Percentiles rank a stretch among this genome's conserved stretches.
Evolutionary conservation across 805 yeast species (phyloP).

Genomic region (Candida berthetii): DNA sequence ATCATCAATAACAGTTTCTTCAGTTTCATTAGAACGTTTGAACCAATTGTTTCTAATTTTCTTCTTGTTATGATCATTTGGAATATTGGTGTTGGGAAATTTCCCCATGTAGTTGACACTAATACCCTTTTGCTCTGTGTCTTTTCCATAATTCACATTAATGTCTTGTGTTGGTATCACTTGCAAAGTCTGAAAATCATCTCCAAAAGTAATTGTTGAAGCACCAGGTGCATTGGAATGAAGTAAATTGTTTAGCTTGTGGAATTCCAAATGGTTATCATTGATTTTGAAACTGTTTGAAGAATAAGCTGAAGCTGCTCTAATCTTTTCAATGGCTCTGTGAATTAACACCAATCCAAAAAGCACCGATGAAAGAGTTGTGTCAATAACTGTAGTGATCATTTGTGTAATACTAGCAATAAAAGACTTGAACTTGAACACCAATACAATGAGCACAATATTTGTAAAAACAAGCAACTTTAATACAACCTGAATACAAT

Average conservation of each 20-base stretch:
- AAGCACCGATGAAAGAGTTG: background rate
- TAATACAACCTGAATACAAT: background rate
- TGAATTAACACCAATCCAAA: background rate
- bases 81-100: background rate
- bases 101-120: background rate
- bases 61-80: background rate
- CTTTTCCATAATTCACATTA: background rate
- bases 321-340: background rate
- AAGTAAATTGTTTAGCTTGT: background rate
- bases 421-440: slow-evolving; percentile 2
- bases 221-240: background rate
- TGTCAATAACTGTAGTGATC: background rate
- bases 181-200: background rate
- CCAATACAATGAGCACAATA: background rate
- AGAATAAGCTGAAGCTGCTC: no score
- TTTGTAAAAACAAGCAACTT: background rate
- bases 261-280: background rate
- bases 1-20: background rate
- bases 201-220: background rate
- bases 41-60: background rate
- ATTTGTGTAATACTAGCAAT: background rate
- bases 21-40: background rate
- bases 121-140: background rate
- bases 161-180: background rate
- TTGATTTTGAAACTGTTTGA: background rate